Percentiles rank a stretch among this genome's conserved stretches.
phyloP scores from a whole-genome alignment of 345 rosid species.

The Corchorus capsularis region DNA sequence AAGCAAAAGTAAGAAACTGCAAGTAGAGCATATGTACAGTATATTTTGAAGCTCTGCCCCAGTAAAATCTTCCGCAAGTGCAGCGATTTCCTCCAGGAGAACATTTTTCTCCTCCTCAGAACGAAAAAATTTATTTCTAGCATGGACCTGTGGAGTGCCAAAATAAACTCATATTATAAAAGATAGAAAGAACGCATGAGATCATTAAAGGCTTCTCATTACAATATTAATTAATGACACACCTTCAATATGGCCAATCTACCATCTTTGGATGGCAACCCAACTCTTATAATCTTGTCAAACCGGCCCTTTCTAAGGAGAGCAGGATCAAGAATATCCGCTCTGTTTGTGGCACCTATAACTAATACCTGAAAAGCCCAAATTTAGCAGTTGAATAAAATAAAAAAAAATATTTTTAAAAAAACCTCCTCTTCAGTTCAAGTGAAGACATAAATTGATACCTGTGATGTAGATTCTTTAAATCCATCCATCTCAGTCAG shows the following conservation, averaged over 20 bases:
- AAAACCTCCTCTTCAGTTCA: conserved; percentile 13
- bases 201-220: conserved; percentile 11
- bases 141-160: conserved; percentile 71
- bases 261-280: conserved; percentile 91
- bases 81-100: conserved; percentile 79
- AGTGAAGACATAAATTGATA: conserved; percentile 31
- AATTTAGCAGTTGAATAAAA: conserved; percentile 26
- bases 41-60: conserved; percentile 98
- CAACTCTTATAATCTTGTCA: conserved; percentile 94
- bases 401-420: not conserved
- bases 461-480: conserved; percentile 87
- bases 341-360: conserved; percentile 96
- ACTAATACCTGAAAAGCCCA: conserved; percentile 70
- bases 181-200: conserved; percentile 11
- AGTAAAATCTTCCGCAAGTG: conserved; percentile 81
- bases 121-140: conserved; percentile 81
- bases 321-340: conserved; percentile 96
- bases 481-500: conserved; percentile 99
- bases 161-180: conserved; percentile 14
- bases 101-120: conserved; percentile 80
- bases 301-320: conserved; percentile 97
- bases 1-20: conserved; percentile 10
- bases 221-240: conserved; percentile 13
- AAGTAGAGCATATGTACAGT: conserved; percentile 46
- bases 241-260: conserved; percentile 92